These are phyloP conservation scores for Nakazawaea siamensis DNA, from an alignment of 805 yeast genomes.

Conservation along the genomic window DNA sequence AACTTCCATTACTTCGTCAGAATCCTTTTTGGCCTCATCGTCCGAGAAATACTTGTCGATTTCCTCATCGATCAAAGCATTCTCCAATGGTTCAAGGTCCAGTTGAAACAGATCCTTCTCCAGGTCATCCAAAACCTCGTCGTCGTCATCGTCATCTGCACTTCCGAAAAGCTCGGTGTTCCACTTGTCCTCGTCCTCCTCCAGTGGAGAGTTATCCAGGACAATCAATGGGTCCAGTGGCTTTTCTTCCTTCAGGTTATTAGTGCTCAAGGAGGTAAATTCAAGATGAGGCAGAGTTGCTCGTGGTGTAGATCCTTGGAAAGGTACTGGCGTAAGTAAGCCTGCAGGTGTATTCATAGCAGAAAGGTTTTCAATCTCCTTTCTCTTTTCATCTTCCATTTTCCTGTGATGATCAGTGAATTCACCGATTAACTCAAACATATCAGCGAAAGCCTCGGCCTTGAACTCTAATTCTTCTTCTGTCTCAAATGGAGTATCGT, in stretches of 20 bases:
- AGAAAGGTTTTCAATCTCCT: conserved; percentile 13
- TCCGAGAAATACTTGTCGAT: conserved; percentile 11
- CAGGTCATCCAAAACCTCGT: conserved; percentile 10
- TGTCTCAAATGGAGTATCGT: background rate
- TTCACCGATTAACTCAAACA: conserved; percentile 20
- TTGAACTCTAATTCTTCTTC: background rate
- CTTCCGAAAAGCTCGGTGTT: conserved; percentile 18
- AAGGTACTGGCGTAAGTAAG: background rate
- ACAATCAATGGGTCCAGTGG: background rate
- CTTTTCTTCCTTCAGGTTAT: background rate
- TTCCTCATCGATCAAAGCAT: conserved; percentile 21
- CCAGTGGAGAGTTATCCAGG: background rate
- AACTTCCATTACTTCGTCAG: background rate
- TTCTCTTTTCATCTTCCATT: conserved; percentile 10
- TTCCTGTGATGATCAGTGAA: conserved; percentile 17
- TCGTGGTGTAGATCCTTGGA: background rate
- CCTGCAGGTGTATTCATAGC: conserved; percentile 13
- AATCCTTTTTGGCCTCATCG: conserved; percentile 7
- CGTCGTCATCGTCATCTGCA: conserved; percentile 12
- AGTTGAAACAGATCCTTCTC: conserved; percentile 10
- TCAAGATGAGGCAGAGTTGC: too few species aligned
- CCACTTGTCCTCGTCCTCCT: conserved; percentile 7
- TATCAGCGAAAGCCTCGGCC: conserved; percentile 14
- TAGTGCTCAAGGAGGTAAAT: background rate
- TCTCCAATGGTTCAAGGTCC: conserved; percentile 24